Conservation (phyloP, 2,329 filamentous ascomycete species). For the Aspergillus fumigatus region DNA sequence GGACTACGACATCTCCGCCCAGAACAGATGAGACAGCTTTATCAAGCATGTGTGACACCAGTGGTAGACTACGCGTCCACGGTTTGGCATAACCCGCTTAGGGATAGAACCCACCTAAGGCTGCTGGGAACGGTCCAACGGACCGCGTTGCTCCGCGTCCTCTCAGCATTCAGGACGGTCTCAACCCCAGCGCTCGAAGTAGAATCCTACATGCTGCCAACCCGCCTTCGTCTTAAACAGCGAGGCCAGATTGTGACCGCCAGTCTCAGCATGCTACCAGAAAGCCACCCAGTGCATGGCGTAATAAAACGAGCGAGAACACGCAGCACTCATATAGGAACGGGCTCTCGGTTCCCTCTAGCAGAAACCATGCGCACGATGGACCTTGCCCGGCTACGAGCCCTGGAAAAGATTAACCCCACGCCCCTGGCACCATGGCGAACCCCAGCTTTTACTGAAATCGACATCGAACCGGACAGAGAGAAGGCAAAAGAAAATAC, state of each 20-base stretch:
- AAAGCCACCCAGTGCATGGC: no score
- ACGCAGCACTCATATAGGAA: no score
- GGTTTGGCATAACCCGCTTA: constrained; percentile 18
- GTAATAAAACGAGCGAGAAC: no score
- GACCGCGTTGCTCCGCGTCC: no score
- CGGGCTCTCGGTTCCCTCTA: constrained; percentile 13
- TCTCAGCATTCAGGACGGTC: no score
- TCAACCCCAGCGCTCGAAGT: no score
- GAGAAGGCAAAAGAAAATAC: constrained; percentile 11
- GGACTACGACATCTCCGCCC: constrained; percentile 18
- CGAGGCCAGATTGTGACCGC: no score
- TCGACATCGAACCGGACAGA: constrained; percentile 19
- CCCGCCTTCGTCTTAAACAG: no score
- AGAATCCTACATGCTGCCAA: no score
- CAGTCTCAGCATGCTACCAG: no score
- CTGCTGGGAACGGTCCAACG: no score
- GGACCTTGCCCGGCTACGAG: constrained; percentile 8
- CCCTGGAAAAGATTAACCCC: constrained; percentile 23
- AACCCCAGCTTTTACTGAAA: constrained; percentile 15
- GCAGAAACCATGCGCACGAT: constrained; percentile 17
- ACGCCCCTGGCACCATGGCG: constrained; percentile 17
- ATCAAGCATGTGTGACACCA: constrained; percentile 19
- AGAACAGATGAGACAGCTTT: constrained; percentile 20
- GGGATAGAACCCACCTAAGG: constrained; percentile 15
- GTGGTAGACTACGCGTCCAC: constrained; percentile 20